Evolutionary conservation across 495 filamentous ascomycete species (phyloP), one percentile per base, ranked within the genome.

Genomic region (Neurospora intermedia): DNA sequence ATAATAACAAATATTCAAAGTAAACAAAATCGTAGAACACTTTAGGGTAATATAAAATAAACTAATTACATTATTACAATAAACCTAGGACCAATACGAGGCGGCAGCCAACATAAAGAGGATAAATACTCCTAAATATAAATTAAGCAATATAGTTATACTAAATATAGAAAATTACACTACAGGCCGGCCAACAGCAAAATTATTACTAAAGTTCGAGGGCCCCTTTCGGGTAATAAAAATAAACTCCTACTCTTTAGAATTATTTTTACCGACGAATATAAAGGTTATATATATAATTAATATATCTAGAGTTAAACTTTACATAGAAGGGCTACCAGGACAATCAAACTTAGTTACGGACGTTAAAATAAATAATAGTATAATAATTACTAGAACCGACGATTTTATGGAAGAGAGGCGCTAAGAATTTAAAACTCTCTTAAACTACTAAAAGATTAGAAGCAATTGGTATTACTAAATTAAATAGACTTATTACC

Each of bases 301-400:
- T 8, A 45, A 45, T 2, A 2, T 45, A n/a, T 45, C 8, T 3
- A 1, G 3, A 4, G 6, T 45, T 18, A 45, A 45, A n/a, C 0
- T n/a, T 8, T 45, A n/a, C 0, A 3, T 3, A 3, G 18, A n/a
- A 8, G 7, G 43, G 3, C 2, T n/a, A 9, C 7, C 2, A 8
- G 6, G 2, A 0, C 3, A 45, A 3, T 0, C 0, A 1, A 0
- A n/a, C 3, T 45, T 45, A 3, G 3, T 9, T 3, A 45, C 3
- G 3, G 8, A 45, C n/a, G 8, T n/a, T 8, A 45, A 0, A 0
- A 7, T 7, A 8, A 45, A 45, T n/a, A 9, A 45, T 8, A 0
- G 6, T 0, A 45, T 45, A n/a, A 1, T 45, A 3, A 0, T 45
- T 18, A 45, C 8, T 9, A 45, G 2, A n/a, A 45, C 0, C 0